These are phyloP conservation scores for Penicillium freii DNA, from an alignment of 2,329 filamentous ascomycete species.

Conservation along the genomic window DNA sequence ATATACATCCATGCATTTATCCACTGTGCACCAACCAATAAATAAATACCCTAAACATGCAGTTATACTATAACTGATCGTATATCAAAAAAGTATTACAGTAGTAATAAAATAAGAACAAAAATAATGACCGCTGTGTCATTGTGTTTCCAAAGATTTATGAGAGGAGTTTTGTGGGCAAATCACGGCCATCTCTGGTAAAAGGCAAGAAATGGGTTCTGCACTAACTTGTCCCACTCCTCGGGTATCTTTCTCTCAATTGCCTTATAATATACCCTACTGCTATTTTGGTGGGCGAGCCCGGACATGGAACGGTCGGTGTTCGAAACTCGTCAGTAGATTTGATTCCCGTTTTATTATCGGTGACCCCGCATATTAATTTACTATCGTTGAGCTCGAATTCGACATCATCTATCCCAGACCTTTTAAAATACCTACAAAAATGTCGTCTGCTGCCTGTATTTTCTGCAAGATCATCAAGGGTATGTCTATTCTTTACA, in stretches of 20 bases:
- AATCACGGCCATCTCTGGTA: conserved; percentile 75
- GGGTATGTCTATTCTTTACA: conserved; percentile 53
- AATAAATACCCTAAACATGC: no score
- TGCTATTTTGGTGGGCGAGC: background rate
- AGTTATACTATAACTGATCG: no score
- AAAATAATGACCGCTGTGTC: conserved; percentile 47
- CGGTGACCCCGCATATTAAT: conserved; percentile 18
- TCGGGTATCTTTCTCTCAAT: conserved; percentile 21
- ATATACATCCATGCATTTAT: no score
- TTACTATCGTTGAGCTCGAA: background rate
- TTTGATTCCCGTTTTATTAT: conserved; percentile 9
- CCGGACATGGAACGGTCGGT: background rate
- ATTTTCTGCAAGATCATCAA: conserved; percentile 99
- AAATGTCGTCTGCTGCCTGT: conserved; percentile 59
- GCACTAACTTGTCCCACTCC: conserved; percentile 68
- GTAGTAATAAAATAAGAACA: background rate
- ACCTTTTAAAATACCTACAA: background rate
- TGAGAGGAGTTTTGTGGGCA: conserved; percentile 59
- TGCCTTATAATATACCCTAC: conserved; percentile 1
- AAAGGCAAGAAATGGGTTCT: conserved; percentile 77
- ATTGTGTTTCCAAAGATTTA: conserved; percentile 56
- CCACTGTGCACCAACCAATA: no score
- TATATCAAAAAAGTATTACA: no score
- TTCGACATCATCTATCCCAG: background rate
- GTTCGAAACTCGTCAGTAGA: conserved; percentile 32